Evolutionary conservation across 2,329 filamentous ascomycete genomes (phyloP).

Genomic region (Alternaria viburni): DNA sequence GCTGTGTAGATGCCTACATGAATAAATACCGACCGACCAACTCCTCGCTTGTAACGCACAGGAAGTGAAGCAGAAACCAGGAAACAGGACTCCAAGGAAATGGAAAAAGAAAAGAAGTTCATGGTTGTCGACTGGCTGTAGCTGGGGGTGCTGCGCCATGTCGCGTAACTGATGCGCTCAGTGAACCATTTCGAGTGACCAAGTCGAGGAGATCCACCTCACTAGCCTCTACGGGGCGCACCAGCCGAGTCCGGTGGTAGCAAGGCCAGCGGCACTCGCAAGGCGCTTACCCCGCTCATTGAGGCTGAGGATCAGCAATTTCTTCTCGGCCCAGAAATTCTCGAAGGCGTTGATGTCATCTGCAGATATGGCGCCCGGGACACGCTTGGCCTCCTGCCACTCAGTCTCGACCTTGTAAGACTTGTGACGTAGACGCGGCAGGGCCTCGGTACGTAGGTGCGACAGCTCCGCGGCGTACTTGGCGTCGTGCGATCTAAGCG

Average conservation of each 20-base stretch:
- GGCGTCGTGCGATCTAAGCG: conserved; percentile 42
- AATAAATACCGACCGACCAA: conserved; percentile 25
- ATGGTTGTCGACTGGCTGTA: neutral
- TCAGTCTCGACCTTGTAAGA: conserved; percentile 43
- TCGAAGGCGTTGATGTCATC: conserved; percentile 44
- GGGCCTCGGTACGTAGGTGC: conserved; percentile 48
- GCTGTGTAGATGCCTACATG: conserved; percentile 21
- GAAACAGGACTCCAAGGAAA: conserved; percentile 11
- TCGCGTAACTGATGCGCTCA: conserved; percentile 6
- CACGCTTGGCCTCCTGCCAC: conserved; percentile 41
- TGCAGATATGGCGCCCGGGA: conserved; percentile 28
- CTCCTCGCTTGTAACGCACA: conserved; percentile 31
- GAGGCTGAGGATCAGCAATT: conserved; percentile 39
- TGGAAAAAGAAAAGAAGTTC: conserved; percentile 3
- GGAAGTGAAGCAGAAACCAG: neutral
- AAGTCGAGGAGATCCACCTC: conserved; percentile 23
- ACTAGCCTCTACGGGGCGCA: conserved; percentile 42
- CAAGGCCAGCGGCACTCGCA: conserved; percentile 29
- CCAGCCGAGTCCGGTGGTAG: conserved; percentile 44
- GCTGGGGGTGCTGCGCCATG: neutral
- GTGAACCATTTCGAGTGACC: conserved; percentile 12
- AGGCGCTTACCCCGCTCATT: conserved; percentile 40
- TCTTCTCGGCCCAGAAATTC: conserved; percentile 50
- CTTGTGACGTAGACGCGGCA: conserved; percentile 53
- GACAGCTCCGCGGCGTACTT: conserved; percentile 46